These are phyloP conservation scores for Cicer chorassanicum DNA, from an alignment of 306 rosid genomes.

Conservation along the genomic window DNA sequence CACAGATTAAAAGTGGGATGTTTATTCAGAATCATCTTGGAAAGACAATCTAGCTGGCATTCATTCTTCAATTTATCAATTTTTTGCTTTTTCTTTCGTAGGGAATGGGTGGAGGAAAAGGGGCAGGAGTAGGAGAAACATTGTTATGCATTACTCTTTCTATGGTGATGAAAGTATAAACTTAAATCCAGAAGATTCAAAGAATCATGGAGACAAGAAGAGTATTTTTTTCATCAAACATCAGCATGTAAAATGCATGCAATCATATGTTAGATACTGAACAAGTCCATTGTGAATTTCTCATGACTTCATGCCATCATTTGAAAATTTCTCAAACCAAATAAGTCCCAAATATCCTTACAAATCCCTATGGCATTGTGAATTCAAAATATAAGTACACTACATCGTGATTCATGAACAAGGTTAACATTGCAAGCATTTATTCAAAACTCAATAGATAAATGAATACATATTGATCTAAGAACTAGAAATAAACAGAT, in stretches of 20 bases:
- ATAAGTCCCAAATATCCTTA: too few relatives aligned
- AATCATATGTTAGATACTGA: neutral
- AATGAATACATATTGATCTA: neutral
- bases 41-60: neutral
- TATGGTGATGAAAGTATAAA: neutral
- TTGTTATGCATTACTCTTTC: neutral
- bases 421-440: conserved; percentile 13
- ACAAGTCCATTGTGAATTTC: neutral
- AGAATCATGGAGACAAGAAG: conserved; percentile 6
- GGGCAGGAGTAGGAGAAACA: too few relatives aligned
- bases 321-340: too few relatives aligned
- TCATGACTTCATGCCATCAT: conserved; percentile 13
- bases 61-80: neutral
- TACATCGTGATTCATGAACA: neutral
- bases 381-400: conserved; percentile 7
- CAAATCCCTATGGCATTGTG: conserved; percentile 1
- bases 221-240: conserved; percentile 13
- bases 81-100: too few relatives aligned
- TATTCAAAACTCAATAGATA: neutral
- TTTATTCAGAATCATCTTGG: too few relatives aligned
- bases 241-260: conserved; percentile 15
- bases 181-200: conserved; percentile 12
- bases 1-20: too few relatives aligned
- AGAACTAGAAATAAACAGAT: conserved; percentile 6
- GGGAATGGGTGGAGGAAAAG: too few relatives aligned